Base-by-base conservation (phyloP, 2,329 filamentous ascomycete genomes). In the Apiospora hydei region DNA sequence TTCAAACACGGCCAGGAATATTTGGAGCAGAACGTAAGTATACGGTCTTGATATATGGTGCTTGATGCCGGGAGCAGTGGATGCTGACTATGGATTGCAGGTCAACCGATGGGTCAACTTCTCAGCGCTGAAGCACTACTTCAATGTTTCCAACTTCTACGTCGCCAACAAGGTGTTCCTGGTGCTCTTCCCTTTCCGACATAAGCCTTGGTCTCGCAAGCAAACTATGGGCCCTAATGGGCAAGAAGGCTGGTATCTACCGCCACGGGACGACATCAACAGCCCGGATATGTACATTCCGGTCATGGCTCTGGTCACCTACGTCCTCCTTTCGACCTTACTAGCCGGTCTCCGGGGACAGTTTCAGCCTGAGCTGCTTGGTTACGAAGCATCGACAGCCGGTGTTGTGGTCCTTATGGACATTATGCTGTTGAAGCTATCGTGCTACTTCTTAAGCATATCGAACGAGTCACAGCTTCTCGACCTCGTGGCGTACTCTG, bases 281-380 rank as follows among this genome's bases (percentile, higher is more conserved):
- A 97, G 94, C 76, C 96, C 97, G 21, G 96, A 99, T 84, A 98
- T 99, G 95, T 99, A 99, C 85, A 99, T 99, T 78, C 95, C 95
- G 73, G 93, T 97, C 79, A 99, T 99, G 96, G 96, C 96, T 1
- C 87, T 99, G 70, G 95, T 98, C 67, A 99, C 96, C 34, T 99
- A 99, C 83, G 97, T 99, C 75, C 92, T 99, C 46, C 89, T 99
- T 14, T 97, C 94, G 6, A 96, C 96, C 0, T 88, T 98, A 57
- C 88, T 99, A 71, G 96, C 96, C 11, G 96, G 96, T 61, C 88
- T 99, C 64, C 90, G 94, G 70, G 96, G 96, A 41, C 91, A 94
- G 75, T 99, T 99, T 85, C 93, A 98, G 80, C 97, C 97, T 0
- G 96, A 98, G 81, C 88, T 99, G 38, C 88, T 99, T 26, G 96